Conservation (phyloP, 2,329 filamentous ascomycete species). For the Alternaria longipes region DNA sequence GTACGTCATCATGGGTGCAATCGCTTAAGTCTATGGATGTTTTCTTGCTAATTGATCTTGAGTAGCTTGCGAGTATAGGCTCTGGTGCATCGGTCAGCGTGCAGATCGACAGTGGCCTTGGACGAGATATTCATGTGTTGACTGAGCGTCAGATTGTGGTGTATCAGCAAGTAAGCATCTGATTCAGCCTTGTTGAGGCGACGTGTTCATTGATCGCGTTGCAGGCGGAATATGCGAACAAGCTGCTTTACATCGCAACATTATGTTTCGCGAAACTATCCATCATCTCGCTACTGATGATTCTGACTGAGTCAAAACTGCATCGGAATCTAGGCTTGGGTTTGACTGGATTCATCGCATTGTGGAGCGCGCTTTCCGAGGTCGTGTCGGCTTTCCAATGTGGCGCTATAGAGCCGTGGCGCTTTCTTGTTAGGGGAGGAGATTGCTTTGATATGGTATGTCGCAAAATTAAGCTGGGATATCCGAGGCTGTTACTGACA, state of each 20-base stretch:
- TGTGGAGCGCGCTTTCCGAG: slow-evolving; percentile 43
- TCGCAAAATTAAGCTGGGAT: background rate
- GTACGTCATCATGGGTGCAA: slow-evolving; percentile 25
- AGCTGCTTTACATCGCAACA: slow-evolving; percentile 47
- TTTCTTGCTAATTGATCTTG: slow-evolving; percentile 18
- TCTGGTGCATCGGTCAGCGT: slow-evolving; percentile 45
- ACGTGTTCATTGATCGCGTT: background rate
- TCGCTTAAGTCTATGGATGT: background rate
- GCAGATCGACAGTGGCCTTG: slow-evolving; percentile 45
- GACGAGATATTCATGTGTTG: slow-evolving; percentile 35
- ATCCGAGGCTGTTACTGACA: slow-evolving; percentile 7
- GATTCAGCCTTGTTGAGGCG: background rate
- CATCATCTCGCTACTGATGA: slow-evolving; percentile 48
- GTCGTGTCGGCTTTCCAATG: slow-evolving; percentile 46
- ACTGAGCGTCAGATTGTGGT: slow-evolving; percentile 28
- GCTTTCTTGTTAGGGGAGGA: slow-evolving; percentile 22
- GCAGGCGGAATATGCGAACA: slow-evolving; percentile 49
- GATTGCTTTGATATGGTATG: slow-evolving; percentile 41
- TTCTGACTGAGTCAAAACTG: slow-evolving; percentile 41
- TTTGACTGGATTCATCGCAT: slow-evolving; percentile 38
- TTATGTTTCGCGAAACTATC: slow-evolving; percentile 47
- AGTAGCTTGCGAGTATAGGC: slow-evolving; percentile 42
- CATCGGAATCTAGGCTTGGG: slow-evolving; percentile 41
- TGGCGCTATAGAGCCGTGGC: slow-evolving; percentile 40
- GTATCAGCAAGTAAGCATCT: slow-evolving; percentile 43